These are phyloP conservation scores for Aspergillus coremiiformis DNA, from an alignment of 495 filamentous ascomycete species.

Conservation along the genomic window DNA sequence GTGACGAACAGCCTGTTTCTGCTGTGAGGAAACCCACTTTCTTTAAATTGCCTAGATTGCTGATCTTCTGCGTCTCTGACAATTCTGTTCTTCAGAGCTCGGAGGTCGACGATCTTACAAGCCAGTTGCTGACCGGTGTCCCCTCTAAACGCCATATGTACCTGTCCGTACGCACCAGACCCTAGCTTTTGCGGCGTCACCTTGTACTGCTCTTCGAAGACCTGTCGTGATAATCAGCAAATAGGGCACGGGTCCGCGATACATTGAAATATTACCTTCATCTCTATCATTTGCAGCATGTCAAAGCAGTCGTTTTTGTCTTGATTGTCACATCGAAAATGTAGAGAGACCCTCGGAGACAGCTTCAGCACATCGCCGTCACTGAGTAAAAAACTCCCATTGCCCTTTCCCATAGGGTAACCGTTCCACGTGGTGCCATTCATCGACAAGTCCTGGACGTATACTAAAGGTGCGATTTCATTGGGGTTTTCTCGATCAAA, in stretches of 20 bases:
- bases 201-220: slow-evolving; percentile 39
- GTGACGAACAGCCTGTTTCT: neutral
- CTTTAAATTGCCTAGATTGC: neutral
- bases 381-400: slow-evolving; percentile 43
- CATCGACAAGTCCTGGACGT: slow-evolving; percentile 52
- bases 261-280: slow-evolving; percentile 14
- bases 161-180: slow-evolving; percentile 40
- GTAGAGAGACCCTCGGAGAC: slow-evolving; percentile 13
- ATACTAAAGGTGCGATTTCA: slow-evolving; percentile 44
- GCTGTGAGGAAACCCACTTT: neutral
- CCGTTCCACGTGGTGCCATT: slow-evolving; percentile 52
- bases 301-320: slow-evolving; percentile 10
- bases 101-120: slow-evolving; percentile 45
- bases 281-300: slow-evolving; percentile 19
- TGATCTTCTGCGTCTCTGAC: slow-evolving; percentile 1
- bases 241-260: neutral
- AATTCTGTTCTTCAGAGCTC: slow-evolving; percentile 4
- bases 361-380: slow-evolving; percentile 46
- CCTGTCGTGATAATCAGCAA: slow-evolving; percentile 21
- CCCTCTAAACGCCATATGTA: slow-evolving; percentile 41
- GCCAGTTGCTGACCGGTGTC: slow-evolving; percentile 38
- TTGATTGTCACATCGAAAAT: slow-evolving; percentile 14
- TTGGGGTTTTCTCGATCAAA: slow-evolving; percentile 34
- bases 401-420: slow-evolving; percentile 33
- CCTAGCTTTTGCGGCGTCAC: slow-evolving; percentile 46